A percentile compares a stretch with the other conserved stretches of the same genome.
These are phyloP conservation scores for Paracamarosporium sp. DNA, from an alignment of 2,329 filamentous ascomycete species.

Conservation along the genomic window DNA sequence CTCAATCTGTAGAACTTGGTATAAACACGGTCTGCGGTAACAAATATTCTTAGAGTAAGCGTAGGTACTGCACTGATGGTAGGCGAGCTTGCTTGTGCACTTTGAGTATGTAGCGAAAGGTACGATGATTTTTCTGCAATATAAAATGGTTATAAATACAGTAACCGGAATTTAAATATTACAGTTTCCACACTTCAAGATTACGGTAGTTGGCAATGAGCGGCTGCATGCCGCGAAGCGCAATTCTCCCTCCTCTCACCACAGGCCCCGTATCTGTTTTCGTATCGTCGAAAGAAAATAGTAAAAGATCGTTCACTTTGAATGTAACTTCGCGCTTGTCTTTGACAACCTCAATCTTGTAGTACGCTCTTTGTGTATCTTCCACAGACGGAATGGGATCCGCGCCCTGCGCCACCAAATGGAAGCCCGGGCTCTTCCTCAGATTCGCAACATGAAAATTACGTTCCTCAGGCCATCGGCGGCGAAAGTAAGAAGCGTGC, in stretches of 20 bases:
- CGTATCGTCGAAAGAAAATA: conserved; percentile 37
- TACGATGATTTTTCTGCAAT: too few species aligned
- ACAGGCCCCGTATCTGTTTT: conserved; percentile 35
- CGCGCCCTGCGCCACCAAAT: conserved; percentile 36
- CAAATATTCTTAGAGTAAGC: too few species aligned
- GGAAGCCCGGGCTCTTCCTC: conserved; percentile 40
- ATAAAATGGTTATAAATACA: too few species aligned
- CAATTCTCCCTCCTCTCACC: conserved; percentile 33
- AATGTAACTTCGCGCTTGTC: conserved; percentile 37
- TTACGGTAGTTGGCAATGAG: conserved; percentile 38
- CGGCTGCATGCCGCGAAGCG: conserved; percentile 40
- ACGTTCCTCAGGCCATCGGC: conserved; percentile 33
- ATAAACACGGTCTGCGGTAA: too few species aligned
- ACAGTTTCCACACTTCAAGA: conserved; percentile 40
- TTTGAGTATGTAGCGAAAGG: too few species aligned
- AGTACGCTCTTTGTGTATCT: conserved; percentile 37
- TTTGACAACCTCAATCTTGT: conserved; percentile 40
- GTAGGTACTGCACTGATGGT: too few species aligned
- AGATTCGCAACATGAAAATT: conserved; percentile 38
- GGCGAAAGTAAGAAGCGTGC: conserved; percentile 28
- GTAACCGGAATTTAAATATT: too few species aligned
- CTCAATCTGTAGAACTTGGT: too few species aligned
- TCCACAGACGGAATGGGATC: conserved; percentile 36
- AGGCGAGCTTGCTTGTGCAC: too few species aligned
- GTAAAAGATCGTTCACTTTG: conserved; percentile 32